Base-by-base conservation (phyloP, 257 asterid species). In the Solanum tacnaense region DNA sequence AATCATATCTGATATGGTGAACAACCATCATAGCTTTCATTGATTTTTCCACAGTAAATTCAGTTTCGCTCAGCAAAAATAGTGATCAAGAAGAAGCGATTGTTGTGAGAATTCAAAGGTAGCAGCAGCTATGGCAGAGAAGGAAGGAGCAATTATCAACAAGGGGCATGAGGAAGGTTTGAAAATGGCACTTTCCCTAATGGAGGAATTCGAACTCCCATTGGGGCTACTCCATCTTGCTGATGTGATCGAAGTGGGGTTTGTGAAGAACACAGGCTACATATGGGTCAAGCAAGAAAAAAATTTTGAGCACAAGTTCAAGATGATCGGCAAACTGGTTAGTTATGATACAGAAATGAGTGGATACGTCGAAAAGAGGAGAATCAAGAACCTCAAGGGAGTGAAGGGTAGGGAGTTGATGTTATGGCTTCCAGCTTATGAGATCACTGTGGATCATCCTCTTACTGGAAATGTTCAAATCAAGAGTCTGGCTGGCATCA, bases 401-500 rank as follows among this genome's bases (percentile, higher is more conserved):
- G 95, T 94, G 81, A 95, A 94, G 91, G 60, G 8, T 49, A 15
- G 20, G 21, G 60, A 15, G 60, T 15, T 15, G 21, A 15, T 49
- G 21, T 15, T 49, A 15, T 49, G 21, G 60, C 60, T 15, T 49
- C 95, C 98, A 1, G 94, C 93, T 11, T 91, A 87, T 68, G 95
- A 92, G 91, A 93, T 95, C 36, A 88, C 62, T 9, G 88, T 93
- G 5, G 90, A 90, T 32, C 91, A 93, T 84, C 92, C 92, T 11
- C 90, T 94, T 5, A 91, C 94, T 1, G 98, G 95, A 18, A 95
- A 95, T 92, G 89, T 95, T 75, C 94, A 92, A 58, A 92, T 95
- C 94, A 95, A 94, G 94, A 93, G 98, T 73, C 95, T 95, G 25
- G 97, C 95, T 1, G 96, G 98, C 7, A 93, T 95, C 89, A 94